Conservation (phyloP, 129 eudicot genomes). For the Smallanthus sonchifolius region DNA sequence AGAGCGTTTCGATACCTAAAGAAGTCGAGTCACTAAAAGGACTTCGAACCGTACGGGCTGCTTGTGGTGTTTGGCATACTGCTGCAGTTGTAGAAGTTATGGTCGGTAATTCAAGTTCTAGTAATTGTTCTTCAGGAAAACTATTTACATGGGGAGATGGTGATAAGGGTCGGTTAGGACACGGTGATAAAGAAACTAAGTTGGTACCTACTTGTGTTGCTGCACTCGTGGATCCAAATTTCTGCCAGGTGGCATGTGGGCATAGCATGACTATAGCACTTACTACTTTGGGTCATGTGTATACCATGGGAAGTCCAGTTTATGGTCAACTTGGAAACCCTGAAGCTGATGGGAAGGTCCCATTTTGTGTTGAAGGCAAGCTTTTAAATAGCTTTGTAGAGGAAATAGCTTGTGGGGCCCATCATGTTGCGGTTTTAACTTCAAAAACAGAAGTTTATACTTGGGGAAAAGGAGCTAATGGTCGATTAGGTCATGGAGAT, state of each 20-base stretch:
- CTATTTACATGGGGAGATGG: constrained; percentile 96
- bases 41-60: constrained; percentile 52
- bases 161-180: constrained; percentile 82
- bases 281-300: constrained; percentile 61
- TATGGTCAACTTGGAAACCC: constrained; percentile 69
- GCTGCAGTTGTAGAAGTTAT: constrained; percentile 78
- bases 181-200: constrained; percentile 63
- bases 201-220: constrained; percentile 57
- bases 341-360: constrained; percentile 52
- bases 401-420: constrained; percentile 90
- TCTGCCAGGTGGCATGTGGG: constrained; percentile 81
- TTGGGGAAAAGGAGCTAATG: constrained; percentile 93
- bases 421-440: constrained; percentile 85
- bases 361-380: constrained; percentile 54
- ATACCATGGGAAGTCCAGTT: constrained; percentile 77
- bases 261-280: constrained; percentile 60
- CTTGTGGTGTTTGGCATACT: constrained; percentile 98
- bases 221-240: constrained; percentile 45
- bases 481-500: constrained; percentile 93
- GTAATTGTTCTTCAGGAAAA: constrained; percentile 51
- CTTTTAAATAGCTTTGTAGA: constrained; percentile 52
- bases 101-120: constrained; percentile 33
- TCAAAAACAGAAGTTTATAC: constrained; percentile 85
- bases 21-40: constrained; percentile 82
- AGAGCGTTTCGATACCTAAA: constrained; percentile 41